Evolutionary conservation across 768 basidiomycete species (phyloP).

Genomic region (Pisolithus microcarpus): DNA sequence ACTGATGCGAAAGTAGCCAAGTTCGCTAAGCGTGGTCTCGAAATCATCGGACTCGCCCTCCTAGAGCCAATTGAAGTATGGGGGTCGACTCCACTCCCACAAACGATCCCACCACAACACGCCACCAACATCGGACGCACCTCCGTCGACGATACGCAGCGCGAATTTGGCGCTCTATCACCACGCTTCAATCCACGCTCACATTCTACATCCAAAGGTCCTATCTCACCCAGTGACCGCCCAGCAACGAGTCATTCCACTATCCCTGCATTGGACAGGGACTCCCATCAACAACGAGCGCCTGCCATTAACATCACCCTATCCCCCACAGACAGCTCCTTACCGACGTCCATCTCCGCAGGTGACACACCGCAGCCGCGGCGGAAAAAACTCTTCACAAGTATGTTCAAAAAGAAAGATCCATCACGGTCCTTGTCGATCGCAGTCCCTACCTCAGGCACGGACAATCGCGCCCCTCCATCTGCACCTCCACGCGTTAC

Average conservation of each 20-base stretch:
- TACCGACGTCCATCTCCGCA: slow-evolving; percentile 3
- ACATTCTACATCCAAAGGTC: slow-evolving; percentile 5
- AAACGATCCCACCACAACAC: slow-evolving; percentile 10
- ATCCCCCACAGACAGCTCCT: slow-evolving; percentile 10
- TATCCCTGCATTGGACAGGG: not conserved
- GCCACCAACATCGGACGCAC: not conserved
- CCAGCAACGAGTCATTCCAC: slow-evolving; percentile 3
- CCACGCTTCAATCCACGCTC: not conserved
- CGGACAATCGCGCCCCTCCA: slow-evolving; percentile 5
- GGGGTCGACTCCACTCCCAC: slow-evolving; percentile 18
- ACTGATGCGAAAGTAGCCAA: slow-evolving; percentile 82
- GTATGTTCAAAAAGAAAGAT: slow-evolving; percentile 58
- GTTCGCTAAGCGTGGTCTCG: slow-evolving; percentile 65
- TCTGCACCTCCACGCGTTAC: not conserved
- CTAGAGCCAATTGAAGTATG: slow-evolving; percentile 78
- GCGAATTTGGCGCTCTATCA: slow-evolving; percentile 14
- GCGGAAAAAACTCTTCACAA: slow-evolving; percentile 55
- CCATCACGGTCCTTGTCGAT: slow-evolving; percentile 13
- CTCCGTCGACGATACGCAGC: not conserved
- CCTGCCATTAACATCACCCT: slow-evolving; percentile 12
- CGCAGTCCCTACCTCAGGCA: slow-evolving; percentile 23
- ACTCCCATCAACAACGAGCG: not conserved
- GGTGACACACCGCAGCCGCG: slow-evolving; percentile 12
- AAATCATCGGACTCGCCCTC: slow-evolving; percentile 70
- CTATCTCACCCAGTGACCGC: not conserved